Percentiles rank a stretch among this genome's conserved stretches.
Conservation (phyloP, 441 rosid species). For the Omphalea diandra region DNA sequence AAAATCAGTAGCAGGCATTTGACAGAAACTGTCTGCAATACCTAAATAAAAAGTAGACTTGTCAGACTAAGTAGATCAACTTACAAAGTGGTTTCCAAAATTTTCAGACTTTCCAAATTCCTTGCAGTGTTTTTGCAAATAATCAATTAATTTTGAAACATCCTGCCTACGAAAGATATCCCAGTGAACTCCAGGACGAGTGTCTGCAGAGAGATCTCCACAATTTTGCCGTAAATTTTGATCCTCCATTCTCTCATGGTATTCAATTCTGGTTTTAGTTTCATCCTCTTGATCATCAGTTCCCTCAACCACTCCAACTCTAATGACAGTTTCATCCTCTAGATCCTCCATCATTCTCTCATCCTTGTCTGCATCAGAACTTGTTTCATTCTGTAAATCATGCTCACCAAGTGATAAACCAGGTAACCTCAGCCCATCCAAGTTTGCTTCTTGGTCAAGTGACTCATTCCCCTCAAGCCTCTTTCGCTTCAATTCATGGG, state of each 20-base stretch:
- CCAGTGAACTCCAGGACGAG: slow-evolving; percentile 62
- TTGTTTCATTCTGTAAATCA: slow-evolving; percentile 36
- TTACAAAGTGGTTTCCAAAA: slow-evolving; percentile 44
- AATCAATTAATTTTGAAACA: slow-evolving; percentile 62
- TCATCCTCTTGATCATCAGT: slow-evolving; percentile 15
- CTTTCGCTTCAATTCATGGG: slow-evolving; percentile 49
- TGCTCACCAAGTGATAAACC: slow-evolving; percentile 37
- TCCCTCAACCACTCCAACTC: slow-evolving; percentile 19
- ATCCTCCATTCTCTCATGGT: slow-evolving; percentile 16
- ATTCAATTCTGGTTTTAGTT: slow-evolving; percentile 9
- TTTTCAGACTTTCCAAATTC: slow-evolving; percentile 45
- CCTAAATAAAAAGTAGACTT: background rate
- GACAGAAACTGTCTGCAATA: background rate
- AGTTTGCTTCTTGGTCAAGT: slow-evolving; percentile 30
- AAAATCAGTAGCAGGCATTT: slow-evolving; percentile 27
- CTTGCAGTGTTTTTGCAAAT: slow-evolving; percentile 41
- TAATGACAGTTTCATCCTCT: slow-evolving; percentile 30
- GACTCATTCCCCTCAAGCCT: slow-evolving; percentile 32
- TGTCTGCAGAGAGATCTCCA: slow-evolving; percentile 29
- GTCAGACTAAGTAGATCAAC: slow-evolving; percentile 28
- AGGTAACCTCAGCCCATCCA: slow-evolving; percentile 37
- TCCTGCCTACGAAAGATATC: slow-evolving; percentile 84
- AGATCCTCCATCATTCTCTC: slow-evolving; percentile 43
- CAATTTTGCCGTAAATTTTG: slow-evolving; percentile 22
- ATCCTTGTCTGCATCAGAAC: slow-evolving; percentile 30